These are phyloP conservation scores for Trichoderma gracile DNA, from an alignment of 2,329 filamentous ascomycete genomes.

Conservation along the genomic window DNA sequence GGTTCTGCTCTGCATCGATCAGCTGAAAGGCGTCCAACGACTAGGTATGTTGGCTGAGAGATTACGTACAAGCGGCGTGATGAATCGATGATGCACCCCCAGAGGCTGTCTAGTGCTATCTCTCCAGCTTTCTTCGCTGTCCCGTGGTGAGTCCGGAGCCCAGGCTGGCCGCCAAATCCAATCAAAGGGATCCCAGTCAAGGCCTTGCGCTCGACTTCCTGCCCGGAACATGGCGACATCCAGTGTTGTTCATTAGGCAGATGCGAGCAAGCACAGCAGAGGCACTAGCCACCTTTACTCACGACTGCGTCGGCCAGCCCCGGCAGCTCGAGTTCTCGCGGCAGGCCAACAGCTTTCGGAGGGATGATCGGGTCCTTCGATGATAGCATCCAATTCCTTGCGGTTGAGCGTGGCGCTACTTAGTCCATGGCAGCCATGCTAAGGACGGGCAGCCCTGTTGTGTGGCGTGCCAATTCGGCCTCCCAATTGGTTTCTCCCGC, in stretches of 20 bases:
- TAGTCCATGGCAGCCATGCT: background rate
- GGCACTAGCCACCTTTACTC: background rate
- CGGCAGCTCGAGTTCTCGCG: background rate
- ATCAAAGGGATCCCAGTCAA: background rate
- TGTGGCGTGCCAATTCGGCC: background rate
- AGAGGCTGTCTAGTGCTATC: background rate
- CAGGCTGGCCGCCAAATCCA: background rate
- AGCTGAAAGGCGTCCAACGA: background rate
- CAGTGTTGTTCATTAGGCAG: background rate
- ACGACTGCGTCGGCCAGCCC: slow-evolving; percentile 2
- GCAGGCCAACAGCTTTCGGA: slow-evolving; percentile 6
- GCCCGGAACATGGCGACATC: background rate
- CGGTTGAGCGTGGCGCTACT: background rate
- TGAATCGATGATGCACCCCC: background rate
- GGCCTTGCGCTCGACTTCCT: background rate
- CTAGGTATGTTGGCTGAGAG: background rate
- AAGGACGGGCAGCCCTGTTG: background rate
- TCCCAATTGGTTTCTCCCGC: background rate
- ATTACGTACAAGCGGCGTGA: slow-evolving; percentile 14
- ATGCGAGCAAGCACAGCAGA: background rate
- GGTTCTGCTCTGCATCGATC: too few species aligned
- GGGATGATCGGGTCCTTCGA: too few species aligned
- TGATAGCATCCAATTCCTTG: background rate
- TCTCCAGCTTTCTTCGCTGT: background rate
- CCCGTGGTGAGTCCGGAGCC: background rate